These are phyloP conservation scores for Rhynchosporium secalis DNA, from an alignment of 2,329 filamentous ascomycete genomes.

Conservation along the genomic window DNA sequence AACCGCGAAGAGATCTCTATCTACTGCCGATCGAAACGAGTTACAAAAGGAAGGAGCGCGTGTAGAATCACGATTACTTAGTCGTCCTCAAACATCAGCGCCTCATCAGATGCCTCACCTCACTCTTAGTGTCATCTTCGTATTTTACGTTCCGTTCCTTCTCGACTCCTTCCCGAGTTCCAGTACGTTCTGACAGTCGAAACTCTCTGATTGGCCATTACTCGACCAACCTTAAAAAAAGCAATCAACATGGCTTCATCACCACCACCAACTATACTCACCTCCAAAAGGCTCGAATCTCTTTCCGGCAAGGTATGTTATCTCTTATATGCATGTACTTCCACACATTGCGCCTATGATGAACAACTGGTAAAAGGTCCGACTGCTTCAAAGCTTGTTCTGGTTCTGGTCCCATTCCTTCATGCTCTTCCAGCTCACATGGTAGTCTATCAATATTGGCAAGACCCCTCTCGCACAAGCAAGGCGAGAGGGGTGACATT, in stretches of 20 bases:
- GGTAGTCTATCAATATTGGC: slow-evolving; percentile 36
- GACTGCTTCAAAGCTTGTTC: slow-evolving; percentile 49
- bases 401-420: slow-evolving; percentile 45
- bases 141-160: too few relatives aligned
- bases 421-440: slow-evolving; percentile 20
- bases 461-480: slow-evolving; percentile 37
- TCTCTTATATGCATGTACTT: background rate
- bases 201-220: too few relatives aligned
- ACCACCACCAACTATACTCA: slow-evolving; percentile 7
- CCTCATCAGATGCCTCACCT: too few relatives aligned
- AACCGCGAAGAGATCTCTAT: too few relatives aligned
- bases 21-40: too few relatives aligned
- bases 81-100: too few relatives aligned
- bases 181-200: too few relatives aligned
- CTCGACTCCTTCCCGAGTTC: too few relatives aligned
- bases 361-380: slow-evolving; percentile 65
- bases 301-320: slow-evolving; percentile 18
- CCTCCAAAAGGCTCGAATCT: slow-evolving; percentile 8
- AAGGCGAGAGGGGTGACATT: slow-evolving; percentile 35
- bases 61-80: too few relatives aligned
- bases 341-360: slow-evolving; percentile 47
- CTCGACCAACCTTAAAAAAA: background rate
- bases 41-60: too few relatives aligned
- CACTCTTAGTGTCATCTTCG: too few relatives aligned
- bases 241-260: slow-evolving; percentile 5